Evolutionary conservation across 148 eudicot species (phyloP), one percentile per base, ranked within the genome.

Genomic region (Rhododendron henanense): DNA sequence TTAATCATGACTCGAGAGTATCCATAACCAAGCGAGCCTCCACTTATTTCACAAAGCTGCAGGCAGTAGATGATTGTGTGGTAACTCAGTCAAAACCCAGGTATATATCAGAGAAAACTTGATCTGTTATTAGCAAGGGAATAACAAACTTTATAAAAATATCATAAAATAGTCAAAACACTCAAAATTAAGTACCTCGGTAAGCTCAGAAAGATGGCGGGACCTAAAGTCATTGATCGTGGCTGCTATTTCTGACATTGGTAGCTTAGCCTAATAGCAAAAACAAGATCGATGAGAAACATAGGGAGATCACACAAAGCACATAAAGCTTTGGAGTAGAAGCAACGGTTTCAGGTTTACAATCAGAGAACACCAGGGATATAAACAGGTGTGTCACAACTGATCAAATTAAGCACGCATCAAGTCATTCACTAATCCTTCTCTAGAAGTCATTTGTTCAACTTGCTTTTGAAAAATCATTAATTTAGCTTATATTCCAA

Each of bases 191-290:
- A 47, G 79, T 90, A 97, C 99, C 98, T 97, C 98, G 11, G 96
- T 90, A 57, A 97, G 94, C 90, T 97, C 99, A 73, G 96, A 93
- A 47, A 97, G 94, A 87, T 97, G 98, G 83, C 99, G 98, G 78
- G 98, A 95, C 90, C 99, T 94, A 87, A 93, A 97, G 85, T 97
- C 98, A 33, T 97, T 95, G 91, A 97, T 94, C 69, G 99, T 88
- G 19, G 98, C 83, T 85, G 96, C 95, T 92, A 97, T 97, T 93
- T 97, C 98, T 28, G 99, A 92, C 89, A 87, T 93, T 6, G 99
- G 99, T 76, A 97, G 85, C 86, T 97, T 97, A 55, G 98, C 98
- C 99, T 96, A 85, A 83, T 84, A 86, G 81, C 19, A 61, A 73
- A 47, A 82, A 86, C 25, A 86, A 86, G 59, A 48, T 47, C 31